Conservation (phyloP, 805 yeast genomes). For the Starmerella sp. region DNA sequence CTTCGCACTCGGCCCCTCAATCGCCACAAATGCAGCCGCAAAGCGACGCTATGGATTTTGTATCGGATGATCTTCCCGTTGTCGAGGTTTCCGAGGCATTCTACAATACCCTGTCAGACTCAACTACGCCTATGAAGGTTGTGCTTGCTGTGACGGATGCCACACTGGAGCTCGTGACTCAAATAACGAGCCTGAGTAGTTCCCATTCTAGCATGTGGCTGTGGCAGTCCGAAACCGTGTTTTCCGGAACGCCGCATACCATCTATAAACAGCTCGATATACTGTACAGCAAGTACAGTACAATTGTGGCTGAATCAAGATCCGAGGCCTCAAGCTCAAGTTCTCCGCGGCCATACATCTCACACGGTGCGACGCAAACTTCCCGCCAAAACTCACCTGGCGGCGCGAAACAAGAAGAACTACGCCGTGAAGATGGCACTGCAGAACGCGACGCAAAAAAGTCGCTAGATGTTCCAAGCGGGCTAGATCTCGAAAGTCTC, state of each 20-base stretch:
- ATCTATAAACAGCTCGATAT: background rate
- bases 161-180: conserved; percentile 3
- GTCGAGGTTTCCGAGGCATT: conserved; percentile 13
- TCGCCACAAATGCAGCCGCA: background rate
- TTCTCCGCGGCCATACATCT: background rate
- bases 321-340: background rate
- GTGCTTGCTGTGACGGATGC: conserved; percentile 9
- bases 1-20: background rate
- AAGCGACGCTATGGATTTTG: background rate
- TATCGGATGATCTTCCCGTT: conserved; percentile 1
- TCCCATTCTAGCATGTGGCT: conserved; percentile 1
- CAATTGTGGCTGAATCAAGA: background rate
- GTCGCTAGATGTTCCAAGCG: background rate
- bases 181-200: background rate
- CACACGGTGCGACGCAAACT: background rate
- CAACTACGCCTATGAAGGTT: conserved; percentile 9
- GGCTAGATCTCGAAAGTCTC: background rate
- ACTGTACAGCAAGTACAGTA: background rate
- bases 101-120: conserved; percentile 4
- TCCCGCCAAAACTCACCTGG: background rate
- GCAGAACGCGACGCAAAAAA: background rate
- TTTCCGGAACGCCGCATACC: background rate
- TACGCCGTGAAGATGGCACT: background rate
- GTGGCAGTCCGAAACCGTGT: conserved; percentile 1
- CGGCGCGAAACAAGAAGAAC: background rate